Percentiles rank a stretch among this genome's conserved stretches.
These are phyloP conservation scores for Suillus bovinus DNA, from an alignment of 768 basidiomycete genomes.

Conservation along the genomic window DNA sequence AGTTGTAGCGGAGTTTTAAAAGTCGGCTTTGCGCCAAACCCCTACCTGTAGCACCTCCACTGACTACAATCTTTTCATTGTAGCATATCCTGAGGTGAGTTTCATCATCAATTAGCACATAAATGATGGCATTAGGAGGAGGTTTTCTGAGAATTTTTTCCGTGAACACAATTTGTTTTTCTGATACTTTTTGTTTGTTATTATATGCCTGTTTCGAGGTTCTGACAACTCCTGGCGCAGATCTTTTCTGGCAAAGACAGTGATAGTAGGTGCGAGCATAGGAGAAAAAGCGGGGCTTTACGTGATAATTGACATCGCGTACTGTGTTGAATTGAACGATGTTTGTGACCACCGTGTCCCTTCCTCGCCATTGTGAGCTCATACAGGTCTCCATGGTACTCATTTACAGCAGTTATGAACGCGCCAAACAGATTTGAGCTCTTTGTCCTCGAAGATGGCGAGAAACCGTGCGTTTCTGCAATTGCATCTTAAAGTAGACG, in stretches of 20 bases:
- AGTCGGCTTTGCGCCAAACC: constrained; percentile 18
- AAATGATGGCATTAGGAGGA: constrained; percentile 60
- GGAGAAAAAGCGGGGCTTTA: not conserved
- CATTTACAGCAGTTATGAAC: constrained; percentile 59
- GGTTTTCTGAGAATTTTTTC: constrained; percentile 18
- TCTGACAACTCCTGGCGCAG: constrained; percentile 9
- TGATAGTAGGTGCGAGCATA: not conserved
- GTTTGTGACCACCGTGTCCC: not conserved
- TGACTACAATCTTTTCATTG: constrained; percentile 17
- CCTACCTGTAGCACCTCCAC: constrained; percentile 25
- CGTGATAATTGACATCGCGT: not conserved
- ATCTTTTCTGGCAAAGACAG: not conserved
- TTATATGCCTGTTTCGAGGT: constrained; percentile 9
- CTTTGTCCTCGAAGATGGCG: constrained; percentile 90
- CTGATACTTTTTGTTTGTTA: constrained; percentile 35
- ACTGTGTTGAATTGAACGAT: constrained; percentile 7
- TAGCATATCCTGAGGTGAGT: constrained; percentile 18
- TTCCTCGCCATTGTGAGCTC: constrained; percentile 2
- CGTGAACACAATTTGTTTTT: constrained; percentile 53
- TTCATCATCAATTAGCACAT: constrained; percentile 2
- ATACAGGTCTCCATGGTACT: not conserved
- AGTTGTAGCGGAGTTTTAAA: constrained; percentile 29
- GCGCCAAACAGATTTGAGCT: constrained; percentile 92
- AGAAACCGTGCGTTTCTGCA: constrained; percentile 75
- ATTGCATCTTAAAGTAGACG: constrained; percentile 15